Evolutionary conservation across 495 filamentous ascomycete species (phyloP).

Genomic region (Xylaria cubensis): DNA sequence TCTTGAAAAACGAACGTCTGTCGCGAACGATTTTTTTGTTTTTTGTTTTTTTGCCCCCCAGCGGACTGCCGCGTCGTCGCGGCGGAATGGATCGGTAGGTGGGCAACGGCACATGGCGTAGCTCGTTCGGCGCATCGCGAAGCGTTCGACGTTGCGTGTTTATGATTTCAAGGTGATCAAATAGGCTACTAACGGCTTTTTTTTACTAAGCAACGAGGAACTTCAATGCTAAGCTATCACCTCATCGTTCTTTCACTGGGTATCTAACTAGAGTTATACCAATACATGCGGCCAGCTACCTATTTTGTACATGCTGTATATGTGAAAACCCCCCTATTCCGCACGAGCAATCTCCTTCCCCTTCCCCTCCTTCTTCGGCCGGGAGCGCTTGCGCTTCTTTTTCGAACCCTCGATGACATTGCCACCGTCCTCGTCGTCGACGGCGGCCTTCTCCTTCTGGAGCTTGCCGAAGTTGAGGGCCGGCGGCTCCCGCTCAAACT

Average conservation of each 20-base stretch:
- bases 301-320: neutral
- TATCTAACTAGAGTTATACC: slow-evolving; percentile 23
- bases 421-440: slow-evolving; percentile 27
- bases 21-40: neutral
- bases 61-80: neutral
- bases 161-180: slow-evolving; percentile 6
- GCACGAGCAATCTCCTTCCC: slow-evolving; percentile 33
- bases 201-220: neutral
- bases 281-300: slow-evolving; percentile 14
- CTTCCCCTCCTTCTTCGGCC: slow-evolving; percentile 43
- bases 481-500: slow-evolving; percentile 54
- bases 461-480: slow-evolving; percentile 52
- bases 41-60: neutral
- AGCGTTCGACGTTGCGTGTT: neutral
- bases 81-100: neutral
- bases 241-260: slow-evolving; percentile 8
- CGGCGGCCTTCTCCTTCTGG: slow-evolving; percentile 28
- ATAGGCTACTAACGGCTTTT: neutral
- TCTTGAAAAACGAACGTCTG: neutral
- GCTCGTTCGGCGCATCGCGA: slow-evolving; percentile 6
- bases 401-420: slow-evolving; percentile 46
- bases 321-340: slow-evolving; percentile 10
- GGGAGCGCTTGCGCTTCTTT: slow-evolving; percentile 58
- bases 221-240: neutral
- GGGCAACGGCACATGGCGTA: neutral